Percentiles rank a stretch among this genome's conserved stretches.
These are phyloP conservation scores for Davidsoniella neocaledoniae DNA, from an alignment of 2,329 filamentous ascomycete genomes.

Conservation along the genomic window DNA sequence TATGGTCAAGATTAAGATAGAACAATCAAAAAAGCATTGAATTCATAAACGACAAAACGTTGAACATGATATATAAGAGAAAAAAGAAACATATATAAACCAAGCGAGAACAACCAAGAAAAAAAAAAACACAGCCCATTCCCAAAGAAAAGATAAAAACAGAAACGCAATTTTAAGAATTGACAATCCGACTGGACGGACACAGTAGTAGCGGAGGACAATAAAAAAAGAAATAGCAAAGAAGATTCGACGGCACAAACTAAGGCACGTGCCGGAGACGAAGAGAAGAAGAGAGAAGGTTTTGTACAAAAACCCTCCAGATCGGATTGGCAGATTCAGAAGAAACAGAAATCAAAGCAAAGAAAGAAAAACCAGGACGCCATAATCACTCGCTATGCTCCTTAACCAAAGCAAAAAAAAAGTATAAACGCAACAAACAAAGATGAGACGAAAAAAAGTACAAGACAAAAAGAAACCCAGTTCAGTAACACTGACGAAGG, in stretches of 20 bases:
- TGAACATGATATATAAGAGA: background rate
- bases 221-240: background rate
- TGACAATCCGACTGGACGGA: too few relatives aligned
- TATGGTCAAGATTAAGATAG: too few relatives aligned
- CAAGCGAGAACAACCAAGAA: slow-evolving; percentile 1
- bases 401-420: slow-evolving; percentile 17
- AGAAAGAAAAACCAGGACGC: slow-evolving; percentile 13
- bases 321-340: background rate
- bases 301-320: slow-evolving; percentile 1
- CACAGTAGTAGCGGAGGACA: background rate
- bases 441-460: slow-evolving; percentile 15
- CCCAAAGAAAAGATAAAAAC: background rate
- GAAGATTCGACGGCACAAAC: background rate
- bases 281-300: background rate
- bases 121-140: background rate
- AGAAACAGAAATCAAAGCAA: slow-evolving; percentile 12
- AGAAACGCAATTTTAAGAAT: background rate
- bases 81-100: slow-evolving; percentile 1
- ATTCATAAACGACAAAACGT: slow-evolving; percentile 1
- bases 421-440: slow-evolving; percentile 13
- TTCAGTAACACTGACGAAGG: too few relatives aligned
- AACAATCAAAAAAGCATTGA: background rate
- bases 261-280: too few relatives aligned
- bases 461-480: slow-evolving; percentile 7
- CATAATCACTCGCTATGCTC: slow-evolving; percentile 25